These are phyloP conservation scores for Auriscalpium vulgare DNA, from an alignment of 768 basidiomycete genomes.

Conservation along the genomic window DNA sequence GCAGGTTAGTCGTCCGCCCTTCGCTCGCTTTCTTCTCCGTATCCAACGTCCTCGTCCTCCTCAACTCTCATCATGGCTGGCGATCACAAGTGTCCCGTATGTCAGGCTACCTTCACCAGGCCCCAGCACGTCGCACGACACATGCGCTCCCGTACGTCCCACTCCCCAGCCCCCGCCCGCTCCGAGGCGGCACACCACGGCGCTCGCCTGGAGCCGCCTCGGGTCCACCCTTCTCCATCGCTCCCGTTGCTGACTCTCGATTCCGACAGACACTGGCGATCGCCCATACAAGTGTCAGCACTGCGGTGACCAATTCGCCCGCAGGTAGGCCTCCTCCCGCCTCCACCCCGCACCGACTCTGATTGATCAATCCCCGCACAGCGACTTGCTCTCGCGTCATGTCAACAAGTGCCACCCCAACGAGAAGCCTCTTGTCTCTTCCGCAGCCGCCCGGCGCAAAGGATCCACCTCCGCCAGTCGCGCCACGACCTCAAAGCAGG, in stretches of 20 bases:
- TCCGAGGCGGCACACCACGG: neutral
- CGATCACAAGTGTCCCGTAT: slow-evolving; percentile 83
- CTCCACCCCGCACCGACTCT: neutral
- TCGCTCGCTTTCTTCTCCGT: neutral
- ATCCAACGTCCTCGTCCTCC: neutral
- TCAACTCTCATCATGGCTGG: slow-evolving; percentile 46
- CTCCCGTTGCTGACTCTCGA: neutral
- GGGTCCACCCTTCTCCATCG: slow-evolving; percentile 3
- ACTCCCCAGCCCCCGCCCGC: slow-evolving; percentile 5
- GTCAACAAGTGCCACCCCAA: slow-evolving; percentile 83
- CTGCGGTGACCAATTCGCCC: slow-evolving; percentile 85
- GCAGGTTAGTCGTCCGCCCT: neutral
- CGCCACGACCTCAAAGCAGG: slow-evolving; percentile 74
- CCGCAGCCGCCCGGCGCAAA: slow-evolving; percentile 46
- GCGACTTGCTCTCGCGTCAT: slow-evolving; percentile 80
- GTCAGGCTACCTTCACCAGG: slow-evolving; percentile 79
- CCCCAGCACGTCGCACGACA: slow-evolving; percentile 87
- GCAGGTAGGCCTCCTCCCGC: slow-evolving; percentile 42
- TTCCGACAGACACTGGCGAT: slow-evolving; percentile 69
- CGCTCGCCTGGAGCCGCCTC: neutral
- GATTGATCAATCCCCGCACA: slow-evolving; percentile 20
- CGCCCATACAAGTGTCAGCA: slow-evolving; percentile 83
- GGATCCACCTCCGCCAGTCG: slow-evolving; percentile 59
- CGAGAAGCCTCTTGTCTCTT: slow-evolving; percentile 48
- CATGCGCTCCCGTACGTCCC: slow-evolving; percentile 79